Conservation (phyloP, 2,329 filamentous ascomycete genomes). For the Sordariomycetes sp. region DNA sequence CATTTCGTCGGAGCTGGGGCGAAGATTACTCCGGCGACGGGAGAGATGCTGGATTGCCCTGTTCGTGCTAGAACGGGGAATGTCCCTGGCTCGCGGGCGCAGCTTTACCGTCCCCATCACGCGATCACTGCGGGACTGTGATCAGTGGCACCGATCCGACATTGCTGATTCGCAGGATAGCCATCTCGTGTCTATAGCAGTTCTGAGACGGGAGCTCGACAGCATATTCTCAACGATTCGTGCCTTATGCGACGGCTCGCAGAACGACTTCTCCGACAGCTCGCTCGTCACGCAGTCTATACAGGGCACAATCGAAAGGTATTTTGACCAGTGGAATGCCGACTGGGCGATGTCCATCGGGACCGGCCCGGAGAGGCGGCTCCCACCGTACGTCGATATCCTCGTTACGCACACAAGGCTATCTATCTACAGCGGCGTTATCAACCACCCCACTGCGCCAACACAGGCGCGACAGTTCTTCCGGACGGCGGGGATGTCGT, state of each 20-base stretch:
- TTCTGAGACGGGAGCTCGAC: conserved; percentile 52
- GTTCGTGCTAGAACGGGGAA: conserved; percentile 59
- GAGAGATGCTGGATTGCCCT: conserved; percentile 60
- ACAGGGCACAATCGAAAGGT: conserved; percentile 47
- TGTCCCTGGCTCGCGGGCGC: conserved; percentile 56
- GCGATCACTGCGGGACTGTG: conserved; percentile 51
- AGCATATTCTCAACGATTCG: conserved; percentile 43
- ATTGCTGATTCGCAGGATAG: conserved; percentile 55
- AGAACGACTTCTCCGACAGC: conserved; percentile 32
- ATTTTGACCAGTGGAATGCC: conserved; percentile 52
- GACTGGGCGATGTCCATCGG: conserved; percentile 47
- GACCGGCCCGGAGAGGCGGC: conserved; percentile 36
- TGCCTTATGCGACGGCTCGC: conserved; percentile 44
- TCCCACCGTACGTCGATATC: conserved; percentile 65
- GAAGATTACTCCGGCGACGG: conserved; percentile 46
- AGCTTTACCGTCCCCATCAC: conserved; percentile 57
- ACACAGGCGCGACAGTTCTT: conserved; percentile 61
- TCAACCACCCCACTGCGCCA: conserved; percentile 61
- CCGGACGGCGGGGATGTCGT: conserved; percentile 56
- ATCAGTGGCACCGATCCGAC: conserved; percentile 52
- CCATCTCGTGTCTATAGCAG: conserved; percentile 58
- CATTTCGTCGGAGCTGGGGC: conserved; percentile 43
- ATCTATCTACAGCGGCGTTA: conserved; percentile 62
- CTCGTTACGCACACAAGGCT: conserved; percentile 59
- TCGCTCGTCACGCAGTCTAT: conserved; percentile 40